These are phyloP conservation scores for Mollisia scopiformis DNA, from an alignment of 2,329 filamentous ascomycete species.

Conservation along the genomic window DNA sequence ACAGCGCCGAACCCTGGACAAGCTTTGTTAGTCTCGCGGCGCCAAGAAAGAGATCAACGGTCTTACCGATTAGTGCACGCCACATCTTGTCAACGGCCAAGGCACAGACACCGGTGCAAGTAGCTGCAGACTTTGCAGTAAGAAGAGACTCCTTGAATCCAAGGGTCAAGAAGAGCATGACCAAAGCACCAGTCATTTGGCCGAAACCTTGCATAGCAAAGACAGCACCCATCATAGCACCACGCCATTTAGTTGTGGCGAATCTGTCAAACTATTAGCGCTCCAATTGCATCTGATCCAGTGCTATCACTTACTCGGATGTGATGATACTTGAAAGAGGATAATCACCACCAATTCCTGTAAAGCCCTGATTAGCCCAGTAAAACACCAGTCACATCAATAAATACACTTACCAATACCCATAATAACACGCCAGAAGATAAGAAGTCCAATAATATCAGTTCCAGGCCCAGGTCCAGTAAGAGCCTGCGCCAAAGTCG, in stretches of 20 bases:
- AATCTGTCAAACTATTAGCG: conserved; percentile 47
- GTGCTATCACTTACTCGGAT: conserved; percentile 54
- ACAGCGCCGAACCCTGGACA: conserved; percentile 69
- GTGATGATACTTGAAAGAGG: conserved; percentile 83
- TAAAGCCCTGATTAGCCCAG: background rate
- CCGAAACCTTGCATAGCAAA: conserved; percentile 89
- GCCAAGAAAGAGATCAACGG: background rate
- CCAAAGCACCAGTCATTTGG: conserved; percentile 73
- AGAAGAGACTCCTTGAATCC: conserved; percentile 71
- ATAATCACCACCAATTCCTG: conserved; percentile 58
- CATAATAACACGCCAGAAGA: conserved; percentile 83
- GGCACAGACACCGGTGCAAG: conserved; percentile 66
- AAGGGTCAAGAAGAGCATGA: conserved; percentile 74
- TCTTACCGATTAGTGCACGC: conserved; percentile 65
- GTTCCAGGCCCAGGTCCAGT: conserved; percentile 59
- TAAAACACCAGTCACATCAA: background rate
- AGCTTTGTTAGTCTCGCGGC: background rate
- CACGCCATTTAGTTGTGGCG: conserved; percentile 82
- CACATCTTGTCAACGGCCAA: conserved; percentile 85
- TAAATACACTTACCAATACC: conserved; percentile 25
- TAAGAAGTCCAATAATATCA: conserved; percentile 65
- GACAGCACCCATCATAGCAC: conserved; percentile 84
- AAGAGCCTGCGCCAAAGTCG: conserved; percentile 72
- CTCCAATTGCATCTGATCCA: background rate
- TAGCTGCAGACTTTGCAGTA: conserved; percentile 50